Evolutionary conservation across 768 basidiomycete genomes (phyloP).

Genomic region (Boletus subcaerulescens): DNA sequence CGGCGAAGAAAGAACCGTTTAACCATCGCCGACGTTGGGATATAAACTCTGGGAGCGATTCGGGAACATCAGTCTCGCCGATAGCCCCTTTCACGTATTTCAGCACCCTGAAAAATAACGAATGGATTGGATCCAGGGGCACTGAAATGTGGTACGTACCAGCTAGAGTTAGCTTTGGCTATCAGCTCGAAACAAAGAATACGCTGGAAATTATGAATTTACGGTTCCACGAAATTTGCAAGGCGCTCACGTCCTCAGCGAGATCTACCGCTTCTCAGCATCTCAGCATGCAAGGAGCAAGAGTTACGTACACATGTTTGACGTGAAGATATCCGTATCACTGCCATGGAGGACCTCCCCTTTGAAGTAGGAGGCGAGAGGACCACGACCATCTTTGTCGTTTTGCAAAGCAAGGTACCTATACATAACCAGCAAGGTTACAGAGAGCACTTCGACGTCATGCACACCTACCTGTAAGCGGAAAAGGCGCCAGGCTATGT

Average conservation of each 20-base stretch:
- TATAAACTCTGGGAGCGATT: conserved; percentile 90
- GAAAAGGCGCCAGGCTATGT: conserved; percentile 88
- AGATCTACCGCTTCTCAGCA: conserved; percentile 52
- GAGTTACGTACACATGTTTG: conserved; percentile 81
- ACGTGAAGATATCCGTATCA: conserved; percentile 90
- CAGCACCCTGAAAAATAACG: conserved; percentile 64
- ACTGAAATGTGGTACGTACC: conserved; percentile 43
- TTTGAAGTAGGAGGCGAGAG: conserved; percentile 95
- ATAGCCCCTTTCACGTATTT: conserved; percentile 94
- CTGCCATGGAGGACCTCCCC: conserved; percentile 84
- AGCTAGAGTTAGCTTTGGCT: conserved; percentile 73
- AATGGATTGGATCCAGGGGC: background rate
- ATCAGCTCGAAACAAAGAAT: conserved; percentile 81
- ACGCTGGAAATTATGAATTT: conserved; percentile 47
- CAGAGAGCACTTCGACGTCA: background rate
- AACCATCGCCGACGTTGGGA: conserved; percentile 86
- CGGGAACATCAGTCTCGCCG: conserved; percentile 93
- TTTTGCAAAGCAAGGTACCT: conserved; percentile 90
- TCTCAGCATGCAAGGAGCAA: background rate
- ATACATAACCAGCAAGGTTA: background rate
- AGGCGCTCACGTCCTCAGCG: conserved; percentile 73
- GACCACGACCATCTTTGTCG: conserved; percentile 75
- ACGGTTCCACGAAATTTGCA: background rate
- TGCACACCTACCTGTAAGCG: conserved; percentile 59
- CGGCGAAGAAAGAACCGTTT: conserved; percentile 93